Percentiles rank a stretch among this genome's conserved stretches.
Conservation (phyloP, 495 filamentous ascomycete genomes). For the Penicillium waksmanii region DNA sequence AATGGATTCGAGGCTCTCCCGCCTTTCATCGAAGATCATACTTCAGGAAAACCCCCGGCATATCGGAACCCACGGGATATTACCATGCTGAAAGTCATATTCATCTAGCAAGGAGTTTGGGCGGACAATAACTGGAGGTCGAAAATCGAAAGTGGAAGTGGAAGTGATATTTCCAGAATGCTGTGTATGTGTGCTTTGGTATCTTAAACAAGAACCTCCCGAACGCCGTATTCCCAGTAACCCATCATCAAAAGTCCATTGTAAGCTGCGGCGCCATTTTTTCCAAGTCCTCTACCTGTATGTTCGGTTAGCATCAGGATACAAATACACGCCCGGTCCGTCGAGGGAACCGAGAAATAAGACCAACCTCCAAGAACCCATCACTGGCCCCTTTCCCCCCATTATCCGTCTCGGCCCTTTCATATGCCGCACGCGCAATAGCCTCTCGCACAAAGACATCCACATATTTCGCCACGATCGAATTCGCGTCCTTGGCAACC, state of each 20-base stretch:
- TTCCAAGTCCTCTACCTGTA: constrained; percentile 73
- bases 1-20: constrained; percentile 30
- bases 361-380: constrained; percentile 75
- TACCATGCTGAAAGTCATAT: constrained; percentile 24
- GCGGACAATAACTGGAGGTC: background rate
- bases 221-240: constrained; percentile 21
- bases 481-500: constrained; percentile 79
- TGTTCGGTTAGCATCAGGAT: background rate
- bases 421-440: constrained; percentile 76
- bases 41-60: constrained; percentile 24
- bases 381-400: constrained; percentile 42
- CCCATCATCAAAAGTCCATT: constrained; percentile 70
- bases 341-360: background rate
- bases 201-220: constrained; percentile 16
- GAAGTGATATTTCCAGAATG: background rate
- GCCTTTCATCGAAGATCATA: constrained; percentile 31
- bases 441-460: constrained; percentile 93
- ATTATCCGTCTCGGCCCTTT: constrained; percentile 55
- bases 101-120: constrained; percentile 5
- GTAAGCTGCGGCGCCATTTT: constrained; percentile 87
- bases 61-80: constrained; percentile 31
- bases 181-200: constrained; percentile 7
- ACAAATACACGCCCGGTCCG: too few species aligned
- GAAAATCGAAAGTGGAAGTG: background rate
- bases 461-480: constrained; percentile 80